Evolutionary conservation across 805 yeast species (phyloP).

Genomic region (Sugiyamaella mastotermitis): DNA sequence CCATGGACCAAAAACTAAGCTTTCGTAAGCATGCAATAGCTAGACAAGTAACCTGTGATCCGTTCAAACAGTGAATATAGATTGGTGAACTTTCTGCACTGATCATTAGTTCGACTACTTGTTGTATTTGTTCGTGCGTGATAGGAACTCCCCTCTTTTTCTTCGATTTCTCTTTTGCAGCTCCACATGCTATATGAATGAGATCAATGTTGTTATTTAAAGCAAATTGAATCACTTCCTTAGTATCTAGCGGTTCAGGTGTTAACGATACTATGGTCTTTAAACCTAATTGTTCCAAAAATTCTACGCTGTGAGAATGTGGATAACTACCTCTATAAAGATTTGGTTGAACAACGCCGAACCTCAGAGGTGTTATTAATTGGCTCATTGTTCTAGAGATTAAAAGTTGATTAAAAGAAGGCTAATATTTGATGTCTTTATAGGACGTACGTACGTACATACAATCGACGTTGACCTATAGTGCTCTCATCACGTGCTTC

Average conservation of each 20-base stretch:
- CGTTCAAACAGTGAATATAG: slow-evolving; percentile 82
- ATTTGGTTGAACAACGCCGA: slow-evolving; percentile 60
- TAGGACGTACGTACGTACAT: no score
- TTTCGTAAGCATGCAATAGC: slow-evolving; percentile 83
- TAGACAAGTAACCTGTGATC: slow-evolving; percentile 79
- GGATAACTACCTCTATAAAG: slow-evolving; percentile 87
- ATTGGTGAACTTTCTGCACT: slow-evolving; percentile 60
- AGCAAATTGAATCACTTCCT: slow-evolving; percentile 48
- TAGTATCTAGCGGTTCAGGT: slow-evolving; percentile 57
- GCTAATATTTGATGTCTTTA: no score
- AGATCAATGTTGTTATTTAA: slow-evolving; percentile 46
- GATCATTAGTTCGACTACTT: slow-evolving; percentile 54
- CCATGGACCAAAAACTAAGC: slow-evolving; percentile 80
- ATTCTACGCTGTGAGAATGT: slow-evolving; percentile 62
- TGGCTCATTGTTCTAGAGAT: slow-evolving; percentile 9
- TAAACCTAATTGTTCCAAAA: slow-evolving; percentile 56
- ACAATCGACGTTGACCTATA: no score
- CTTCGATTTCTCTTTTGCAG: slow-evolving; percentile 47
- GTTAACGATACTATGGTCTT: slow-evolving; percentile 73
- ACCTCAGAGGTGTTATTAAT: slow-evolving; percentile 62
- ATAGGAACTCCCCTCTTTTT: slow-evolving; percentile 82
- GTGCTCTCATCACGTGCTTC: no score
- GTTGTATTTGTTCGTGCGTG: slow-evolving; percentile 53
- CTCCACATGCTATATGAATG: slow-evolving; percentile 59
- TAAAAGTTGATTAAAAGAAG: no score